phyloP scores from a whole-genome alignment of 2,329 filamentous ascomycete species.

The Eutypa lata region DNA sequence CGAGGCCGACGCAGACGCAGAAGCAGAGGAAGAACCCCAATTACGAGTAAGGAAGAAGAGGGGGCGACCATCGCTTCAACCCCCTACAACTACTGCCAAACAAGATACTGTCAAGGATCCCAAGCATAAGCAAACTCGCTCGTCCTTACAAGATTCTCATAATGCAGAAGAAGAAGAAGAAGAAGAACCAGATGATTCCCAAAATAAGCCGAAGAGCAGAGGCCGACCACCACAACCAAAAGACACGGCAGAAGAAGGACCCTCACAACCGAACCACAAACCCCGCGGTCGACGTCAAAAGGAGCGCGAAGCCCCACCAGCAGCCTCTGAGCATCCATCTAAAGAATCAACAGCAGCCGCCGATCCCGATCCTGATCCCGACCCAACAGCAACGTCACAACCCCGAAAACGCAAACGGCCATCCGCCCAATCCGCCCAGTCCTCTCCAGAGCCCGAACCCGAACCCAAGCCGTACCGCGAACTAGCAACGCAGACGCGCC shows the following conservation, averaged over 20 bases:
- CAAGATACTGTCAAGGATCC: neutral
- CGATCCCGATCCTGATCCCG: slow-evolving; percentile 1
- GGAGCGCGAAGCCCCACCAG: slow-evolving; percentile 8
- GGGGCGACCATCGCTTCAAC: slow-evolving; percentile 23
- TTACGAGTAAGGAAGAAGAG: slow-evolving; percentile 17
- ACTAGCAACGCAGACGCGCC: slow-evolving; percentile 47
- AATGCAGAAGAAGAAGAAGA: slow-evolving; percentile 5
- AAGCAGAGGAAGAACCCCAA: slow-evolving; percentile 10
- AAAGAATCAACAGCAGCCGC: neutral
- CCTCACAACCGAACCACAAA: slow-evolving; percentile 12
- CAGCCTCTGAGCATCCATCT: slow-evolving; percentile 1
- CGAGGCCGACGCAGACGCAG: slow-evolving; percentile 1
- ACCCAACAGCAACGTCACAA: too few species aligned
- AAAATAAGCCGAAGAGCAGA: slow-evolving; percentile 14
- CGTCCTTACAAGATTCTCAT: neutral
- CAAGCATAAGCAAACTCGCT: neutral
- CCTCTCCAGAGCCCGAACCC: slow-evolving; percentile 23
- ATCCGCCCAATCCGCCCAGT: slow-evolving; percentile 9
- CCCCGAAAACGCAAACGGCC: slow-evolving; percentile 8
- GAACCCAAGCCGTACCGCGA: slow-evolving; percentile 42
- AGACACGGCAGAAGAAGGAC: slow-evolving; percentile 7
- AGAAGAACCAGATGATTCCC: slow-evolving; percentile 6
- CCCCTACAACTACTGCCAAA: neutral
- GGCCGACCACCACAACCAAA: slow-evolving; percentile 14
- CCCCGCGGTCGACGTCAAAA: slow-evolving; percentile 8